phyloP scores from a whole-genome alignment of 1,139 yeast genomes.

The Petasospora rhodanensis region DNA sequence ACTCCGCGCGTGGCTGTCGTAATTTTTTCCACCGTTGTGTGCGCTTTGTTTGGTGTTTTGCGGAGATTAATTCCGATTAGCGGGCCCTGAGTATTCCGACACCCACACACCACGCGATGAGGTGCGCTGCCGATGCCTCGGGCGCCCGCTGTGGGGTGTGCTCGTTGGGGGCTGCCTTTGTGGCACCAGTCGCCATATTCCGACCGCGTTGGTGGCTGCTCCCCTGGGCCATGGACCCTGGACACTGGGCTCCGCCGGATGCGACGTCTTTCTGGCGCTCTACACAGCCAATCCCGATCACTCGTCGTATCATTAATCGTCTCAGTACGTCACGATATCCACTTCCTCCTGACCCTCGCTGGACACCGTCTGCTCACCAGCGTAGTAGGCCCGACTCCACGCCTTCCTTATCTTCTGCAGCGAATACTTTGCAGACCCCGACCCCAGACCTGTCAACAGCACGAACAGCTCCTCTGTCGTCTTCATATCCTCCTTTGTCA shows the following conservation, averaged over 20 bases:
- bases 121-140: too few relatives aligned
- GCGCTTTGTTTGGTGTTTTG: not conserved
- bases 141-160: too few relatives aligned
- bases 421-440: slow-evolving; percentile 47
- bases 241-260: too few relatives aligned
- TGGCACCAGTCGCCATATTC: too few relatives aligned
- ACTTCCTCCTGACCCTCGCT: not conserved
- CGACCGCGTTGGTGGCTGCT: too few relatives aligned
- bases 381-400: slow-evolving; percentile 22
- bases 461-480: slow-evolving; percentile 37
- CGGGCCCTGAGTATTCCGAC: not conserved
- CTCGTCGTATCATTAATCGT: too few relatives aligned
- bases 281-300: too few relatives aligned
- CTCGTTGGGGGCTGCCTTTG: too few relatives aligned
- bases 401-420: slow-evolving; percentile 37
- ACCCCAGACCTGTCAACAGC: slow-evolving; percentile 53
- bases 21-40: too few relatives aligned
- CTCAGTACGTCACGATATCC: slow-evolving; percentile 1
- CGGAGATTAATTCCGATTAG: slow-evolving; percentile 1
- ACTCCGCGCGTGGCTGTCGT: not conserved
- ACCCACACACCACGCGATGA: too few relatives aligned
- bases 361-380: not conserved
- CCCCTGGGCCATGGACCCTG: too few relatives aligned
- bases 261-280: too few relatives aligned
- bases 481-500: slow-evolving; percentile 32